phyloP scores from a whole-genome alignment of 345 rosid species.

The Zanthoxylum bungeanum region DNA sequence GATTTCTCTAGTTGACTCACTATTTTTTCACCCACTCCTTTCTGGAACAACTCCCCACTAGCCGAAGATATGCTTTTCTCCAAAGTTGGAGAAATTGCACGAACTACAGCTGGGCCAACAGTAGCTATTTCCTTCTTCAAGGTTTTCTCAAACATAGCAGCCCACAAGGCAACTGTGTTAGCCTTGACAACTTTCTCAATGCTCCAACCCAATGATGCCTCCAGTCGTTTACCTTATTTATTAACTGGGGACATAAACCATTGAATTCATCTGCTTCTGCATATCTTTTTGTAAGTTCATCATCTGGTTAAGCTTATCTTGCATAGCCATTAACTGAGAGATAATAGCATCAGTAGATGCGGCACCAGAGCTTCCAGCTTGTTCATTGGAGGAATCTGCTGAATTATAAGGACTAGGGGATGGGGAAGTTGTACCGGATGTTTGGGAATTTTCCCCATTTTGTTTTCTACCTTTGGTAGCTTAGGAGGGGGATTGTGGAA shows the following conservation, averaged over 20 bases:
- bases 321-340: slow-evolving; percentile 47
- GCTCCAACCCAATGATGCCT: slow-evolving; percentile 53
- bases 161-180: slow-evolving; percentile 62
- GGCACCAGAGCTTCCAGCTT: slow-evolving; percentile 35
- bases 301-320: slow-evolving; percentile 52
- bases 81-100: too few species aligned
- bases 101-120: too few species aligned
- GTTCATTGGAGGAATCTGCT: slow-evolving; percentile 53
- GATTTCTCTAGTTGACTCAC: slow-evolving; percentile 65
- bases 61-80: slow-evolving; percentile 52
- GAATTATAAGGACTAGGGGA: slow-evolving; percentile 51
- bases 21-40: slow-evolving; percentile 68
- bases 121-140: too few species aligned
- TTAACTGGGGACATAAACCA: slow-evolving; percentile 49
- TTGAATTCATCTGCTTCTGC: slow-evolving; percentile 61
- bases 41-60: slow-evolving; percentile 69
- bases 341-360: slow-evolving; percentile 37
- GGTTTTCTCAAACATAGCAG: slow-evolving; percentile 48
- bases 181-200: slow-evolving; percentile 60
- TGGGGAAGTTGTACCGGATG: slow-evolving; percentile 44
- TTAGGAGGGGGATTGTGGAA: slow-evolving; percentile 33
- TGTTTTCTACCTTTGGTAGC: slow-evolving; percentile 48
- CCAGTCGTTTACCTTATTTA: slow-evolving; percentile 62
- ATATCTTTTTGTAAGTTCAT: slow-evolving; percentile 53
- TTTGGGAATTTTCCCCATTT: slow-evolving; percentile 49